Evolutionary conservation across 2,329 filamentous ascomycete genomes (phyloP).

Genomic region (Calonectria crousiana): DNA sequence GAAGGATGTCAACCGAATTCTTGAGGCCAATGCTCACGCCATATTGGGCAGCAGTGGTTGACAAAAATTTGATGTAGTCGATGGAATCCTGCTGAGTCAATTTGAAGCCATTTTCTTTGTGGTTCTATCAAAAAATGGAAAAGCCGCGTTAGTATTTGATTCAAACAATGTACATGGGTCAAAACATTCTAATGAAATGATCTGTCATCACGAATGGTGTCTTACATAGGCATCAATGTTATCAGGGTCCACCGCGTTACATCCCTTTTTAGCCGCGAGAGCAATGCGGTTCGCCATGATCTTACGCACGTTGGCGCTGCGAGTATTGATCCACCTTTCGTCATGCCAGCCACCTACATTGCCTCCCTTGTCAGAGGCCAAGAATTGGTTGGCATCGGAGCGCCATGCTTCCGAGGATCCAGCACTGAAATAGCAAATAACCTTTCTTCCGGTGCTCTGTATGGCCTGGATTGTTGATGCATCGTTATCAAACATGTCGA

Average conservation of each 20-base stretch:
- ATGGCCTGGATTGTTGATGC: constrained; percentile 64
- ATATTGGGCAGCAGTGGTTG: constrained; percentile 62
- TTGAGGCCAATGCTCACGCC: constrained; percentile 76
- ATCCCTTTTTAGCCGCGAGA: constrained; percentile 71
- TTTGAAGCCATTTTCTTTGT: constrained; percentile 68
- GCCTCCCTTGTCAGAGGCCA: constrained; percentile 66
- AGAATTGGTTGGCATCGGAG: constrained; percentile 68
- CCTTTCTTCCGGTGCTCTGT: constrained; percentile 66
- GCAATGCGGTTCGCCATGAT: constrained; percentile 74
- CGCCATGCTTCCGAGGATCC: constrained; percentile 76
- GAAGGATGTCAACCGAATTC: constrained; percentile 73
- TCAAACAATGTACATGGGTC: no score
- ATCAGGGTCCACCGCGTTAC: constrained; percentile 78
- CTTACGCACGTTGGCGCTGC: constrained; percentile 67
- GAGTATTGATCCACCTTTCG: constrained; percentile 75
- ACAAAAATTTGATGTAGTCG: constrained; percentile 71
- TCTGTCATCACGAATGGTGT: constrained; percentile 20
- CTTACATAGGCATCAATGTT: constrained; percentile 75
- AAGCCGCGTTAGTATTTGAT: background rate
- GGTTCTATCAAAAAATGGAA: constrained; percentile 52
- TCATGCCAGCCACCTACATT: constrained; percentile 72
- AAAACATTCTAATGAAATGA: background rate
- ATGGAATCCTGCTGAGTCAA: constrained; percentile 69
- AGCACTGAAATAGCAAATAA: constrained; percentile 83
- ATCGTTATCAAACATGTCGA: constrained; percentile 69